These are phyloP conservation scores for Clitocybe nebularis DNA, from an alignment of 1,284 basidiomycete genomes.

Conservation along the genomic window DNA sequence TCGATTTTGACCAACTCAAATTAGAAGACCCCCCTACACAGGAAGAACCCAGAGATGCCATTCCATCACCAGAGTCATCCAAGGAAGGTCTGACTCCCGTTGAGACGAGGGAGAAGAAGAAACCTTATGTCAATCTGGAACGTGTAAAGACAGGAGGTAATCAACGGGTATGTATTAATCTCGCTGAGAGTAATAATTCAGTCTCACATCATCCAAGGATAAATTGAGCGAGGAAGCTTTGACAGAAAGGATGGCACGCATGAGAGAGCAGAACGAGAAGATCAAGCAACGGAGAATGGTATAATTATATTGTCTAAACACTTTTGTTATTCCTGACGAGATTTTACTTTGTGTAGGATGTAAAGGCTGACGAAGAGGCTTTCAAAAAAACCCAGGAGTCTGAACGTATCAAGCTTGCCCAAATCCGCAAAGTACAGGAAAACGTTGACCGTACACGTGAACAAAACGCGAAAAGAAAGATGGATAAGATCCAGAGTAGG, in stretches of 20 bases:
- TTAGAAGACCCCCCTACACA: constrained; percentile 23
- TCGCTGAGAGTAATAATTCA: constrained; percentile 14
- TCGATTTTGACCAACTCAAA: constrained; percentile 52
- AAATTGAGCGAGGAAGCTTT: constrained; percentile 72
- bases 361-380: constrained; percentile 74
- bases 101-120: constrained; percentile 40
- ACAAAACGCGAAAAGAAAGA: constrained; percentile 71
- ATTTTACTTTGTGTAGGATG: constrained; percentile 43
- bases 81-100: constrained; percentile 1
- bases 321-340: constrained; percentile 7
- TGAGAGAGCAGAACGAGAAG: constrained; percentile 75
- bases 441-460: constrained; percentile 64
- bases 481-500: constrained; percentile 71
- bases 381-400: constrained; percentile 64
- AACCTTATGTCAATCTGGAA: constrained; percentile 71
- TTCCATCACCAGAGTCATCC: constrained; percentile 1
- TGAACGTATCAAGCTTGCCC: constrained; percentile 51
- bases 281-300: constrained; percentile 74
- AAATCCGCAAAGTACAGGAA: constrained; percentile 61
- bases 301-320: constrained; percentile 8
- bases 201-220: constrained; percentile 42
- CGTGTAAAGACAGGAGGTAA: constrained; percentile 77
- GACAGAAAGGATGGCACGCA: constrained; percentile 66
- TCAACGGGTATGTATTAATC: constrained; percentile 49
- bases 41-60: neutral